A percentile compares a stretch with the other conserved stretches of the same genome.
Evolutionary conservation across 2,329 filamentous ascomycete genomes (phyloP).

Genomic region (Botryotinia narcissicola): DNA sequence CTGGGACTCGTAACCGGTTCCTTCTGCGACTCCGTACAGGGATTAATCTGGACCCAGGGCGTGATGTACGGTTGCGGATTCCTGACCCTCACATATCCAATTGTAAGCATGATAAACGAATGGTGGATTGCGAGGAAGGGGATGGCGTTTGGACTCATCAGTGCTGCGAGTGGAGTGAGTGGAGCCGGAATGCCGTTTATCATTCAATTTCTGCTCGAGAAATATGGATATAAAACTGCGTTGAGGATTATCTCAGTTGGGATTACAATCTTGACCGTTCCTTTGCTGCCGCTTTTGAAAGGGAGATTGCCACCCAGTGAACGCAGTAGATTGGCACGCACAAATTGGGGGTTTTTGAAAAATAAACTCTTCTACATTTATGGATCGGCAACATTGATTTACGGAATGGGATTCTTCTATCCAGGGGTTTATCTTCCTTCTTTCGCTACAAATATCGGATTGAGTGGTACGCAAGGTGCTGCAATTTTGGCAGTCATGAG

Average conservation of each 20-base stretch:
- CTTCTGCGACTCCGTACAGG: constrained; percentile 51
- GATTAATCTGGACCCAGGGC: constrained; percentile 60
- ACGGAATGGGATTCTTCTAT: background rate
- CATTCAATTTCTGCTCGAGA: constrained; percentile 32
- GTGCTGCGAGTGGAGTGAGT: background rate
- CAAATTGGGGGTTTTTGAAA: background rate
- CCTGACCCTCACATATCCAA: constrained; percentile 54
- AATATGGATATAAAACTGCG: constrained; percentile 44
- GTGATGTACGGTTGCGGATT: constrained; percentile 59
- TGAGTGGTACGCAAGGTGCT: background rate
- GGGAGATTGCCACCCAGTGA: background rate
- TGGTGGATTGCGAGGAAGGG: constrained; percentile 62
- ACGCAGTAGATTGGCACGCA: background rate
- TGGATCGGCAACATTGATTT: background rate
- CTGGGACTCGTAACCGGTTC: constrained; percentile 45
- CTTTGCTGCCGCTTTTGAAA: background rate
- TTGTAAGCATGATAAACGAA: constrained; percentile 58
- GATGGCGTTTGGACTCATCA: background rate
- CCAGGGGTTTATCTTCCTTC: background rate
- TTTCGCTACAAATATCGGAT: background rate
- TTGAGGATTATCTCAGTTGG: constrained; percentile 43
- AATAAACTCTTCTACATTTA: background rate
- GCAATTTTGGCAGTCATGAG: background rate
- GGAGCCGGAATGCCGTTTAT: background rate
- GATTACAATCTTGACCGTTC: constrained; percentile 41